A percentile compares a stretch with the other conserved stretches of the same genome.
phyloP scores from a whole-genome alignment of 1,139 yeast genomes.

The Candida dubliniensis region DNA sequence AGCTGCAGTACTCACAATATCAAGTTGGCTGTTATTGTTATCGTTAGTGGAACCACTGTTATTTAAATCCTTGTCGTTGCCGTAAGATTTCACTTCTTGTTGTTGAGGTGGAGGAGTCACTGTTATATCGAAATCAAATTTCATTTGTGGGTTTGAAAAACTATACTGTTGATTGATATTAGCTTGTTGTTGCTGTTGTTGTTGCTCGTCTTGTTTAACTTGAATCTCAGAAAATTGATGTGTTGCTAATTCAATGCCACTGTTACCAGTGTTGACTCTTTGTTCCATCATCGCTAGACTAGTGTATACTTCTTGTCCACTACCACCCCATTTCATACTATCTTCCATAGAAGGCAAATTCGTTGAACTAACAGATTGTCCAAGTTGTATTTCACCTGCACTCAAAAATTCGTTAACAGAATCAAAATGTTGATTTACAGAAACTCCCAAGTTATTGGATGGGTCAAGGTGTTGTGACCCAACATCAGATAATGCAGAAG shows the following conservation, averaged over 20 bases:
- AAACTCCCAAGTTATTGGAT: slow-evolving; percentile 8
- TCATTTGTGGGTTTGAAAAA: slow-evolving; percentile 10
- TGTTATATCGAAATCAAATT: slow-evolving; percentile 14
- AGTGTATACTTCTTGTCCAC: slow-evolving; percentile 4
- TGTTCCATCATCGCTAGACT: slow-evolving; percentile 4
- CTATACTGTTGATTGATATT: slow-evolving; percentile 6
- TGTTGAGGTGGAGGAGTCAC: slow-evolving; percentile 16
- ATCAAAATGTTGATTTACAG: slow-evolving; percentile 8
- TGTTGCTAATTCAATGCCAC: neutral
- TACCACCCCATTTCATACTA: neutral
- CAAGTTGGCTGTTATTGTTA: slow-evolving; percentile 5
- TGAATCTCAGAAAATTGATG: neutral
- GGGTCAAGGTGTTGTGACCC: slow-evolving; percentile 13
- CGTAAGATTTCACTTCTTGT: slow-evolving; percentile 6
- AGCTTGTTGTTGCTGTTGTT: slow-evolving; percentile 2
- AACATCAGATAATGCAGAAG: slow-evolving; percentile 16
- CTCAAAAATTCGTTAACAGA: slow-evolving; percentile 20
- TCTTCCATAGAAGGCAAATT: slow-evolving; percentile 26
- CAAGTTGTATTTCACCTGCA: slow-evolving; percentile 34
- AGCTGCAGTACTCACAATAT: slow-evolving; percentile 12
- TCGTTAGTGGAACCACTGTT: neutral
- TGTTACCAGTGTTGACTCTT: neutral
- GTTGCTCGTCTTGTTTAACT: slow-evolving; percentile 3
- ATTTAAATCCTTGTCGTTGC: slow-evolving; percentile 3
- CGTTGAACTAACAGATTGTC: slow-evolving; percentile 42